Evolutionary conservation across 176 grass and related monocot genomes (phyloP).

Genomic region (Carex cristatella): DNA sequence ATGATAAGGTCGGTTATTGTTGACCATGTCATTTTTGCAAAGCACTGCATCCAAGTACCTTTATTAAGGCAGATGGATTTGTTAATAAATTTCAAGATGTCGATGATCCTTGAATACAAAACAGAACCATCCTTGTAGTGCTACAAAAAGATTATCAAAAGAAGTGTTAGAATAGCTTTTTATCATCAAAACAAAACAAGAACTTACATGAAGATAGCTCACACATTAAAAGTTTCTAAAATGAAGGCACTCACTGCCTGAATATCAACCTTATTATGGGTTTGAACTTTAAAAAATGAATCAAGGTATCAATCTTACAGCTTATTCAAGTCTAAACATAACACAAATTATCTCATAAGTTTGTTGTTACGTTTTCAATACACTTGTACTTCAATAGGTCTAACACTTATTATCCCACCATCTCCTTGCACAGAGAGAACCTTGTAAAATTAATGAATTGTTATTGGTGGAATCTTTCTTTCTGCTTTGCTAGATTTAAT

Average conservation of each 20-base stretch:
- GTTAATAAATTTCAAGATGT: constrained; percentile 58
- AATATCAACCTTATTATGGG: not conserved
- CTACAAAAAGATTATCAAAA: constrained; percentile 39
- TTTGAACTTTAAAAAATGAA: not conserved
- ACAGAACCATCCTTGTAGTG: constrained; percentile 53
- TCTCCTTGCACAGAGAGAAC: not conserved
- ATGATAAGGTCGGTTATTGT: constrained; percentile 83
- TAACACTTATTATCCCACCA: not conserved
- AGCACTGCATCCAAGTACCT: constrained; percentile 50
- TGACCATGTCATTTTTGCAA: constrained; percentile 84
- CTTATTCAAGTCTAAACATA: not conserved
- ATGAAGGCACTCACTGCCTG: not conserved
- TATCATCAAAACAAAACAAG: not conserved
- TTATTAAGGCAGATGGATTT: constrained; percentile 80
- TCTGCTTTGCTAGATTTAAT: not conserved
- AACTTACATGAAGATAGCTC: not conserved
- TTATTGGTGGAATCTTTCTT: not conserved
- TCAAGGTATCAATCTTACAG: not conserved
- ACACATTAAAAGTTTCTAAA: not conserved
- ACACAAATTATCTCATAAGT: not conserved
- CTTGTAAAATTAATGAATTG: not conserved
- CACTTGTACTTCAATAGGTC: not conserved
- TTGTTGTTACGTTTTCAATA: not conserved
- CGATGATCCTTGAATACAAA: constrained; percentile 74
- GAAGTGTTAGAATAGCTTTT: not conserved